These are phyloP conservation scores for Ambrosia hybrid DNA, from an alignment of 140 eudicot genomes.

Conservation along the genomic window DNA sequence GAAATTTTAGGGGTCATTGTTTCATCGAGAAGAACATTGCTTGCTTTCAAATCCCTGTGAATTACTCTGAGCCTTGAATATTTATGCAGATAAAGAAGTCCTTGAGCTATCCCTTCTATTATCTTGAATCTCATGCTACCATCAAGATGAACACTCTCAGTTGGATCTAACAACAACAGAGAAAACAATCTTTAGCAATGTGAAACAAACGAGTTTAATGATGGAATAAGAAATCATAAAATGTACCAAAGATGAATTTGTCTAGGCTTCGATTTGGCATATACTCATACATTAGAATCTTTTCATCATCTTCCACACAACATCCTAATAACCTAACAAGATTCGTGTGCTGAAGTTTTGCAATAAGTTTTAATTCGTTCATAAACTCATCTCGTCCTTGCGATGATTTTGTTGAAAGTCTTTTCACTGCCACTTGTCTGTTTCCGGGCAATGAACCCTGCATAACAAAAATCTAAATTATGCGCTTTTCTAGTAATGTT, in stretches of 20 bases:
- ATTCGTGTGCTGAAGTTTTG: conserved; percentile 45
- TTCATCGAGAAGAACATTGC: conserved; percentile 44
- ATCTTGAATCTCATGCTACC: conserved; percentile 33
- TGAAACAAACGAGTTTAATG: not conserved
- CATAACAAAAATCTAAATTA: conserved; percentile 14
- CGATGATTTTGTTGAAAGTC: conserved; percentile 40
- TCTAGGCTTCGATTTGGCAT: conserved; percentile 49
- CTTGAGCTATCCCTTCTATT: conserved; percentile 47
- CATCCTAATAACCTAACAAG: conserved; percentile 45
- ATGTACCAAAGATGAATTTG: conserved; percentile 38
- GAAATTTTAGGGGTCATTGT: conserved; percentile 42
- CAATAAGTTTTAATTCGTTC: conserved; percentile 43
- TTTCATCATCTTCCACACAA: conserved; percentile 42
- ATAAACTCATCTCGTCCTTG: conserved; percentile 46
- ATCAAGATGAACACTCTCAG: conserved; percentile 29
- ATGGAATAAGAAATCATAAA: not conserved
- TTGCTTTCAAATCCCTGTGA: conserved; percentile 45
- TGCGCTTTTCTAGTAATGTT: not conserved
- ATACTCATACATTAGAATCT: conserved; percentile 38
- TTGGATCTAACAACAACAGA: conserved; percentile 24
- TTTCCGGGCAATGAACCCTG: conserved; percentile 42
- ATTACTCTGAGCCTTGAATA: conserved; percentile 42
- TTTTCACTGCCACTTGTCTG: conserved; percentile 38
- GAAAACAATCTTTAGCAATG: not conserved
- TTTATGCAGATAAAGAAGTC: conserved; percentile 45